These are phyloP conservation scores for Oldenlandia corymbosa DNA, from an alignment of 257 asterid genomes.

Conservation along the genomic window DNA sequence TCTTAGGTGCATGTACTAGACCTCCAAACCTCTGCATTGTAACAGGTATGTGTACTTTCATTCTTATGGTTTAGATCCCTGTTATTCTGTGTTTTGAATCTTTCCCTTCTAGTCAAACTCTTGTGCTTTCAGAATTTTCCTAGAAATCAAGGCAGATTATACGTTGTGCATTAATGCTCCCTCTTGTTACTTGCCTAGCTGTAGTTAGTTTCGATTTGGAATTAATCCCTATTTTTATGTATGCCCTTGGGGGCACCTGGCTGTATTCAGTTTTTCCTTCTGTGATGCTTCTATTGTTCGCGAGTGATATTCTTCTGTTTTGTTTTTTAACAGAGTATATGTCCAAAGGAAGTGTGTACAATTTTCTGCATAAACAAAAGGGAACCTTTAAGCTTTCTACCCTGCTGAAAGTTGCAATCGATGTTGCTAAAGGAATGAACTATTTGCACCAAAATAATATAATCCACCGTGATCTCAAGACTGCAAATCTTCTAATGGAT, in stretches of 20 bases:
- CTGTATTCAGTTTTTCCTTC: not conserved
- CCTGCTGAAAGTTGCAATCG: constrained; percentile 40
- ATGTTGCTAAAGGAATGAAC: constrained; percentile 45
- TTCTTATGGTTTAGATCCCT: not conserved
- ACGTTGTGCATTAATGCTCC: not conserved
- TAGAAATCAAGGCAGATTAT: not conserved
- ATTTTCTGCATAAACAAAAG: constrained; percentile 34
- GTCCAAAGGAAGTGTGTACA: constrained; percentile 42
- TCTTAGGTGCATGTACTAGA: constrained; percentile 47
- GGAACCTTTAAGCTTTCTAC: constrained; percentile 37
- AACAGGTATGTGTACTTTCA: constrained; percentile 28
- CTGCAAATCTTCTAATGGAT: constrained; percentile 50
- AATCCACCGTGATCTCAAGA: constrained; percentile 45
- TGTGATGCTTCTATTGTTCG: not conserved
- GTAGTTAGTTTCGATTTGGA: not conserved
- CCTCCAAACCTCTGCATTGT: constrained; percentile 45
- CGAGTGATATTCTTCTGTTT: constrained; percentile 6
- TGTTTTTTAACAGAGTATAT: constrained; percentile 34
- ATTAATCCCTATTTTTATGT: not conserved
- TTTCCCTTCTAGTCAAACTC: not conserved
- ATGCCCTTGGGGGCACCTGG: no score
- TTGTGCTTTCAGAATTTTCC: not conserved
- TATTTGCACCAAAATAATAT: constrained; percentile 49
- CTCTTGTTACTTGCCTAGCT: not conserved
- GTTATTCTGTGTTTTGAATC: not conserved